Conservation (phyloP, 2,329 filamentous ascomycete genomes). For the Emergomyces africanus region DNA sequence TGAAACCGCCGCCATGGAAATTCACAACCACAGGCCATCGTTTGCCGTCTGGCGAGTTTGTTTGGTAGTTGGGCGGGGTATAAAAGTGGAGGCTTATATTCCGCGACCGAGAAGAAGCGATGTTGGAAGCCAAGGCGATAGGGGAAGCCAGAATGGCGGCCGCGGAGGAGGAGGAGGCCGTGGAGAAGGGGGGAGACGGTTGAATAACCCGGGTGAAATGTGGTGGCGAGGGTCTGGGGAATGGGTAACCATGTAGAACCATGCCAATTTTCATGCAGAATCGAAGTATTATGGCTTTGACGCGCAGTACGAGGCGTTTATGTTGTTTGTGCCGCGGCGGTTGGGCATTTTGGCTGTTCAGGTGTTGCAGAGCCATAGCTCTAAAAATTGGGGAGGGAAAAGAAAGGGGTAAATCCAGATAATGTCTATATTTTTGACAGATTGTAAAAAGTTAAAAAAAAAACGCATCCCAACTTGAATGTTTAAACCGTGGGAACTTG, state of each 20-base stretch:
- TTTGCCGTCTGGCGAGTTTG: slow-evolving; percentile 24
- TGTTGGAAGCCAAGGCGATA: slow-evolving; percentile 15
- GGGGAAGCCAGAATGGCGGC: slow-evolving; percentile 27
- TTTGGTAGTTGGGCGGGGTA: slow-evolving; percentile 35
- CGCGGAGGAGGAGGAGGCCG: slow-evolving; percentile 16
- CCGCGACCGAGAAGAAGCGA: slow-evolving; percentile 13
- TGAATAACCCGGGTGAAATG: slow-evolving; percentile 34
- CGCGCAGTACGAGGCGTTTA: slow-evolving; percentile 43
- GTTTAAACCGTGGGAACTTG: no score
- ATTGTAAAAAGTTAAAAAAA: no score
- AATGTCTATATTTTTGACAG: neutral
- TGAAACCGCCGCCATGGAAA: slow-evolving; percentile 53
- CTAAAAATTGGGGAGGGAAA: no score
- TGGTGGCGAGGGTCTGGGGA: slow-evolving; percentile 47
- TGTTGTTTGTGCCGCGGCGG: neutral
- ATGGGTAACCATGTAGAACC: slow-evolving; percentile 50
- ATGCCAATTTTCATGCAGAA: slow-evolving; percentile 57
- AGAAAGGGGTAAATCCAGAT: neutral
- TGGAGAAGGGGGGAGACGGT: slow-evolving; percentile 30
- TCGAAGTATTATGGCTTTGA: slow-evolving; percentile 55
- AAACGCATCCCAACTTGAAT: no score
- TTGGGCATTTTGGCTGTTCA: neutral
- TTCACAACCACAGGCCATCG: slow-evolving; percentile 48
- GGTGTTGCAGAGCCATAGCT: neutral
- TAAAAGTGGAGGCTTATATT: slow-evolving; percentile 44